Percentiles rank a stretch among this genome's conserved stretches.
These are phyloP conservation scores for Aspergillus sp. DNA, from an alignment of 2,329 filamentous ascomycete species.

Conservation along the genomic window DNA sequence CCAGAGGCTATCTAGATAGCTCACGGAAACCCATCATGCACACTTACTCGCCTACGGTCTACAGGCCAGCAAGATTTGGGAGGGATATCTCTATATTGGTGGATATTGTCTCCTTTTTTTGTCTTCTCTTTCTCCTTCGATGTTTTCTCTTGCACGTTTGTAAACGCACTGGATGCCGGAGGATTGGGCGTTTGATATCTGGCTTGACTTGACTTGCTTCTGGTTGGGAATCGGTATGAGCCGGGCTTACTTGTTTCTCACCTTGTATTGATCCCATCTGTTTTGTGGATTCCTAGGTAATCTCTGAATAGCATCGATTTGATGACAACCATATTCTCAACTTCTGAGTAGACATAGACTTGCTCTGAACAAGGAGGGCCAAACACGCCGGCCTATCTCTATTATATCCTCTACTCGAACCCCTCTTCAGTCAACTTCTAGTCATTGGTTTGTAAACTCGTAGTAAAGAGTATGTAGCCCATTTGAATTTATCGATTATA, in stretches of 20 bases:
- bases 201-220: conserved; percentile 5
- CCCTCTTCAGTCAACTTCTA: too few relatives aligned
- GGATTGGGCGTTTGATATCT: conserved; percentile 19
- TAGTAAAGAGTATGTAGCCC: background rate
- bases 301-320: conserved; percentile 7
- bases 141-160: conserved; percentile 5
- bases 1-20: background rate
- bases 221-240: conserved; percentile 12
- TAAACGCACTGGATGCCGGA: conserved; percentile 16
- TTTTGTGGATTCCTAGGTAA: conserved; percentile 3
- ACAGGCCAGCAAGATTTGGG: background rate
- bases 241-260: conserved; percentile 16
- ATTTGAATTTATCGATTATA: background rate
- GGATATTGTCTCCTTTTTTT: conserved; percentile 1
- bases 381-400: too few relatives aligned
- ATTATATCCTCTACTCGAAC: too few relatives aligned
- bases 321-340: background rate
- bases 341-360: background rate
- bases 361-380: background rate
- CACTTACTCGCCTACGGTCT: background rate
- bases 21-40: background rate
- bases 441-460: too few relatives aligned
- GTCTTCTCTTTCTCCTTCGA: background rate
- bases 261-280: conserved; percentile 8
- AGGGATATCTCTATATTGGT: background rate